Percentiles rank a stretch among this genome's conserved stretches.
Evolutionary conservation across 371 early-diverging fungal genomes (phyloP).

Genomic region (Chytridiales sp.): DNA sequence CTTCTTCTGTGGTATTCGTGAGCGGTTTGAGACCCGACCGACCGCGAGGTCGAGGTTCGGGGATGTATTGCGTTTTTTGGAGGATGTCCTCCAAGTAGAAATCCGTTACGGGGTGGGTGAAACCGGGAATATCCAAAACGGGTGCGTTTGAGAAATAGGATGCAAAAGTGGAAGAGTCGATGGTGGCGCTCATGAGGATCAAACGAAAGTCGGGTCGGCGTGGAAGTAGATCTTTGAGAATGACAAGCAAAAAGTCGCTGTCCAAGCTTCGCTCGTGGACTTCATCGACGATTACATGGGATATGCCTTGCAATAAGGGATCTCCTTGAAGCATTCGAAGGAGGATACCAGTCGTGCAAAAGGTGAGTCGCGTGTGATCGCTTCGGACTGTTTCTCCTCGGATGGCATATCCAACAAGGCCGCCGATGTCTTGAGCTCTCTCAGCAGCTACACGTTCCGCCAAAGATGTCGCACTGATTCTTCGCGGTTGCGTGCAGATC

Average conservation of each 20-base stretch:
- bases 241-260: constrained; percentile 57
- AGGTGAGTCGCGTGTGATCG: constrained; percentile 48
- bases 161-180: constrained; percentile 45
- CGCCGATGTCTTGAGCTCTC: constrained; percentile 35
- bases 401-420: constrained; percentile 55
- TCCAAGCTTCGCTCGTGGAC: constrained; percentile 63
- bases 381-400: constrained; percentile 48
- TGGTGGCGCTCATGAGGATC: constrained; percentile 63
- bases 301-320: constrained; percentile 36
- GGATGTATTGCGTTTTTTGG: constrained; percentile 41
- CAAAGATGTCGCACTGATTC: constrained; percentile 58
- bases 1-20: constrained; percentile 4
- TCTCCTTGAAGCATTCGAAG: constrained; percentile 54
- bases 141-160: constrained; percentile 58
- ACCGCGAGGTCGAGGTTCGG: constrained; percentile 35
- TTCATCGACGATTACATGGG: constrained; percentile 63
- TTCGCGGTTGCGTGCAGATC: constrained; percentile 45
- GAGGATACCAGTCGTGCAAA: constrained; percentile 66
- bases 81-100: constrained; percentile 43
- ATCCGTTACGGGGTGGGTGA: constrained; percentile 77
- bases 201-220: constrained; percentile 29
- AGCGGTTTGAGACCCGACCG: too few species aligned
- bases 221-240: constrained; percentile 36
- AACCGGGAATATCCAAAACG: constrained; percentile 72
- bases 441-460: constrained; percentile 45